These are phyloP conservation scores for Geotrichum siamense DNA, from an alignment of 1,139 yeast species.

Conservation along the genomic window DNA sequence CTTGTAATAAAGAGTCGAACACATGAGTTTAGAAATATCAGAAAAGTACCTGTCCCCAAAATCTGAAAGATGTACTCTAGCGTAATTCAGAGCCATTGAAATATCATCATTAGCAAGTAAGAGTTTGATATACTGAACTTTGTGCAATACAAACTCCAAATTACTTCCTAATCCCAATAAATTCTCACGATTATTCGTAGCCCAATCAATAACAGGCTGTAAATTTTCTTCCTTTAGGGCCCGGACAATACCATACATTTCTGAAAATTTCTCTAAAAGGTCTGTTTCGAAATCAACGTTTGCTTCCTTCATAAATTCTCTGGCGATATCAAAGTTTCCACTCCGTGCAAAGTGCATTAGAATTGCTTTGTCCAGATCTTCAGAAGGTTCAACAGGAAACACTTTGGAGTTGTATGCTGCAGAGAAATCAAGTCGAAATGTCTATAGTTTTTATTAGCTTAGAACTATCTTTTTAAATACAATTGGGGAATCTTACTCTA, in stretches of 20 bases:
- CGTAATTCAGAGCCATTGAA: conserved; percentile 46
- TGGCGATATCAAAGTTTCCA: conserved; percentile 40
- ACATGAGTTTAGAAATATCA: conserved; percentile 50
- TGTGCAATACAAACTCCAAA: conserved; percentile 58
- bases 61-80: conserved; percentile 45
- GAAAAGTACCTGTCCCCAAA: conserved; percentile 40
- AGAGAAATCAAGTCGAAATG: conserved; percentile 27
- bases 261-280: conserved; percentile 33
- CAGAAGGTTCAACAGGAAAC: conserved; percentile 23
- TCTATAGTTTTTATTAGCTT: conserved; percentile 19
- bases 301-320: conserved; percentile 33
- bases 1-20: conserved; percentile 40
- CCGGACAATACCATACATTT: conserved; percentile 35
- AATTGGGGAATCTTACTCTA: conserved; percentile 23
- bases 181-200: conserved; percentile 29
- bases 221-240: conserved; percentile 31
- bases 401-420: conserved; percentile 32
- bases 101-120: conserved; percentile 28
- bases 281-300: conserved; percentile 29
- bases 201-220: conserved; percentile 41
- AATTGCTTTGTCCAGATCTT: conserved; percentile 36
- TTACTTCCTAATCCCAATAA: conserved; percentile 34
- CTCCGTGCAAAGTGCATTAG: conserved; percentile 41
- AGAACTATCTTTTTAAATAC: no score
- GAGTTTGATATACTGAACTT: conserved; percentile 44